These are phyloP conservation scores for Crithidia acanthocephali DNA, from an alignment of 208 protist genomes.

Conservation along the genomic window DNA sequence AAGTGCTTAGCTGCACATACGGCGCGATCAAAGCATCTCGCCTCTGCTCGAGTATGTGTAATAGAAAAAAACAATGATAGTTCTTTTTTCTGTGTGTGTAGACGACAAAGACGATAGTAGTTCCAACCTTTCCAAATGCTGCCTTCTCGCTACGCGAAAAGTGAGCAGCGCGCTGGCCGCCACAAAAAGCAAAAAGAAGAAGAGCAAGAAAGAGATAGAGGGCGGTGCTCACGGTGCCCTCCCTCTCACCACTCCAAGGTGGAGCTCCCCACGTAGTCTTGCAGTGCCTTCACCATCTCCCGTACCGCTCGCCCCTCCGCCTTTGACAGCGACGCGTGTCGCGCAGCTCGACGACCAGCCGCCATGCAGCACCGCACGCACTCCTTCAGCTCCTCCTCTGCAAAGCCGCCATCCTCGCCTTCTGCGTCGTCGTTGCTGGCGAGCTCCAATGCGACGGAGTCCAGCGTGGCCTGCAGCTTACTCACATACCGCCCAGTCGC, in stretches of 20 bases:
- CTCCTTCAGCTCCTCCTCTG: constrained; percentile 51
- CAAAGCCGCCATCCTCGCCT: constrained; percentile 61
- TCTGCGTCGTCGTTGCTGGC: not conserved
- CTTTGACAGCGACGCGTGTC: constrained; percentile 15
- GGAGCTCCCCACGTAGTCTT: constrained; percentile 46
- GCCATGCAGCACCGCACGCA: constrained; percentile 47
- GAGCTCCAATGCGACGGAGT: not conserved
- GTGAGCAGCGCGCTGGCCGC: not conserved
- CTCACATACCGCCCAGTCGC: constrained; percentile 7
- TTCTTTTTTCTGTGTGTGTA: not conserved
- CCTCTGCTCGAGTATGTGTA: not conserved
- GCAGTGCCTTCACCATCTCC: constrained; percentile 37
- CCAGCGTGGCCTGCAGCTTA: constrained; percentile 13
- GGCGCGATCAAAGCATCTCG: no score
- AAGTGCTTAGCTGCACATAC: no score
- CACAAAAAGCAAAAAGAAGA: not conserved
- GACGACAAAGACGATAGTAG: not conserved
- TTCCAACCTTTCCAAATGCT: not conserved
- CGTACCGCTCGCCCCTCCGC: constrained; percentile 16
- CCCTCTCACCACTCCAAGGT: constrained; percentile 61
- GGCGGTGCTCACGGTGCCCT: not conserved
- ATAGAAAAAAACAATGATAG: no score
- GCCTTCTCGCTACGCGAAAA: no score
- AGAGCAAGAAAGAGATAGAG: not conserved
- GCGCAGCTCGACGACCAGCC: constrained; percentile 30